Evolutionary conservation across 331 rosid species (phyloP), one percentile per base, ranked within the genome.

Genomic region (Acacia concinna): DNA sequence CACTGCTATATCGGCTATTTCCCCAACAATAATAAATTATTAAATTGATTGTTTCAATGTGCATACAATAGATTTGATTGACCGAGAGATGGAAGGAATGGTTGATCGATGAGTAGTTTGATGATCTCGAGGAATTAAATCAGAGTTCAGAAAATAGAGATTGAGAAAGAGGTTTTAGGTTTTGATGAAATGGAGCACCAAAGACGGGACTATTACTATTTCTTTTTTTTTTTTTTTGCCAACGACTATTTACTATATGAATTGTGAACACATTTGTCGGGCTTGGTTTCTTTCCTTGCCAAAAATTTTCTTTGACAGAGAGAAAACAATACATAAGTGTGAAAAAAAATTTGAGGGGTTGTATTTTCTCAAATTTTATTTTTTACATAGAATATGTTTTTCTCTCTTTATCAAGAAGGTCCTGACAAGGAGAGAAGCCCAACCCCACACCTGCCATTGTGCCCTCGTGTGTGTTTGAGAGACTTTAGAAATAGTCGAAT

Each of bases 121-220:
- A 66, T 78, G 84, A 84, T 87, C 88, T 81, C 87, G 93, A 87
- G 31, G 30, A 35, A 75, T n/a, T n/a, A n/a, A n/a, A n/a, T n/a
- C n/a, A n/a, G n/a, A n/a, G n/a, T n/a, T n/a, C n/a, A 76, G 68
- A 20, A 20, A 15, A 37, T 41, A 34, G 49, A 71, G 64, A 35
- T n/a, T n/a, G 41, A 20, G 66, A 28, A 30, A 78, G 13, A 13
- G 52, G 11, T 8, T 38, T 38, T 2, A 8, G 81, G n/a, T n/a
- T 27, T 41, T 43, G 79, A 84, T 79, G 86, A 84, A 77, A 79
- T 76, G 82, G 86, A 87, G 83, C 86, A 73, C 79, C 21, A 23
- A 62, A 78, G 91, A 89, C 41, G 86, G 78, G 87, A 81, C 86
- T 64, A 57, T 38, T 71, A 60, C 54, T 21, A n/a, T n/a, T n/a